These are phyloP conservation scores for Torulaspora maleeae DNA, from an alignment of 805 yeast genomes.

Conservation along the genomic window DNA sequence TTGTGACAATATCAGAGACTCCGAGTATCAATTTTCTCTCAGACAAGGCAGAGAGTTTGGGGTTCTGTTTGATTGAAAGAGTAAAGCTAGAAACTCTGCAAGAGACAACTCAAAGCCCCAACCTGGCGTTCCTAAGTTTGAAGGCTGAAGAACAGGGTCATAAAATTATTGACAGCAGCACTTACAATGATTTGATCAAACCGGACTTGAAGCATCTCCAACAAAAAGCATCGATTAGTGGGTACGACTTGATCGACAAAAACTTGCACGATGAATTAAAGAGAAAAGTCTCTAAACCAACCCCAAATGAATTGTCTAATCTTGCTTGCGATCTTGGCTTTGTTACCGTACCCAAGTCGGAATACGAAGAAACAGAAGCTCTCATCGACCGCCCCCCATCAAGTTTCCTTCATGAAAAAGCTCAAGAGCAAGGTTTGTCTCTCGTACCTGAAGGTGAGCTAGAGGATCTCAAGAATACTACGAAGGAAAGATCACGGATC, in stretches of 20 bases:
- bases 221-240: constrained; percentile 27
- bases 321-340: constrained; percentile 6
- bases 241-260: constrained; percentile 20
- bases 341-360: constrained; percentile 8
- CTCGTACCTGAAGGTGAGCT: constrained; percentile 17
- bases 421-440: constrained; percentile 14
- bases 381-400: constrained; percentile 24
- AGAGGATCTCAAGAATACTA: constrained; percentile 9
- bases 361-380: constrained; percentile 23
- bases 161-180: constrained; percentile 1
- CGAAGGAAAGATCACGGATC: constrained; percentile 9
- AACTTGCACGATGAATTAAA: constrained; percentile 16
- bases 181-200: background rate
- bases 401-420: constrained; percentile 20
- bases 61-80: constrained; percentile 12
- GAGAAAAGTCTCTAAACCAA: constrained; percentile 13
- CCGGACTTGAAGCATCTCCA: constrained; percentile 28
- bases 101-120: constrained; percentile 11
- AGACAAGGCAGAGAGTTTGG: constrained; percentile 26
- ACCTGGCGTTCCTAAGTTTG: constrained; percentile 10
- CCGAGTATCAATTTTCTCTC: constrained; percentile 28
- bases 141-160: constrained; percentile 12
- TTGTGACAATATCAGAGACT: background rate
- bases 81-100: constrained; percentile 1
- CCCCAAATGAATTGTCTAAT: constrained; percentile 10